phyloP scores from a whole-genome alignment of 192 early-diverging fungal species.

The Linderina pennispora region DNA sequence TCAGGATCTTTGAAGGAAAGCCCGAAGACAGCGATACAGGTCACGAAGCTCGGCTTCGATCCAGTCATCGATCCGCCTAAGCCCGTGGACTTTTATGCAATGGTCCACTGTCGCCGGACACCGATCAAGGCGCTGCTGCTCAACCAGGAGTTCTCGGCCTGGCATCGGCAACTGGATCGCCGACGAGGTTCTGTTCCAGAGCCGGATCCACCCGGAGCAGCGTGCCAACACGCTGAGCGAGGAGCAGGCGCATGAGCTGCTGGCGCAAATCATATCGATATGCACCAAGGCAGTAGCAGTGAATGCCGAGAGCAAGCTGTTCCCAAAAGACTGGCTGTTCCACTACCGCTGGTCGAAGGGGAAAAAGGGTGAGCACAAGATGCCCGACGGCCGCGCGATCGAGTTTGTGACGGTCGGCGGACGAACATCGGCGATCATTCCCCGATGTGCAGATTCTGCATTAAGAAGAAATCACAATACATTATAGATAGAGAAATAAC shows the following conservation, averaged over 20 bases:
- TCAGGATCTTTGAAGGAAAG: constrained; percentile 53
- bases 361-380: constrained; percentile 20
- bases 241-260: constrained; percentile 42
- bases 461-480: neutral
- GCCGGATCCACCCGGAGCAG: constrained; percentile 63
- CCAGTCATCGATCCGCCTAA: constrained; percentile 54
- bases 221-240: constrained; percentile 42
- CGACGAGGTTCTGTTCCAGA: constrained; percentile 74
- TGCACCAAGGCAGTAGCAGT: constrained; percentile 50
- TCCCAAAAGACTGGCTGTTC: constrained; percentile 74
- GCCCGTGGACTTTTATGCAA: constrained; percentile 39
- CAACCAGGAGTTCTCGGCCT: constrained; percentile 67
- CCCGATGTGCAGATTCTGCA: constrained; percentile 18
- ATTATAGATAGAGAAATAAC: too few relatives aligned
- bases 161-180: constrained; percentile 88
- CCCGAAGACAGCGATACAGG: constrained; percentile 42
- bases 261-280: constrained; percentile 46
- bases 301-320: constrained; percentile 61
- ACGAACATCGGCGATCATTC: constrained; percentile 27
- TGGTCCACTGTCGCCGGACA: constrained; percentile 31
- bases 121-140: constrained; percentile 73
- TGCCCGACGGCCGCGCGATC: constrained; percentile 56
- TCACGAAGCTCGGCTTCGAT: constrained; percentile 74
- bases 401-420: constrained; percentile 62
- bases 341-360: constrained; percentile 71